These are phyloP conservation scores for Chlamydomonas incerta DNA, from an alignment of 139 green algal genomes.

Conservation along the genomic window DNA sequence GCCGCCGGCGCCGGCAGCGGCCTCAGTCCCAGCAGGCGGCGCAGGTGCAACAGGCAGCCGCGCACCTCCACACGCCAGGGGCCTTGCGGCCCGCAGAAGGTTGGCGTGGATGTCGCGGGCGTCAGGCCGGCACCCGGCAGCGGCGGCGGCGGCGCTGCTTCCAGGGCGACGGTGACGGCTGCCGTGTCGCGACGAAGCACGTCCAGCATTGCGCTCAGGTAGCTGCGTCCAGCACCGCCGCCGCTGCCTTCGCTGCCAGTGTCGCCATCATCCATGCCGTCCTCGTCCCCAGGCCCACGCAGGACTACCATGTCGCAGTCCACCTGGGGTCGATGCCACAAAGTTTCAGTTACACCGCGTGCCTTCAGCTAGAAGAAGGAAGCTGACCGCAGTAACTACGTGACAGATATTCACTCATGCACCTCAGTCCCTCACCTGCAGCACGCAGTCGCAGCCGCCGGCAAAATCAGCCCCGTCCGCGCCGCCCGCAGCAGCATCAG, in stretches of 20 bases:
- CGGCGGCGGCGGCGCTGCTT: background rate
- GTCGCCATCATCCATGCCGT: too few relatives aligned
- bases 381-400: too few relatives aligned
- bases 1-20: background rate
- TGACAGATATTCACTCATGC: too few relatives aligned
- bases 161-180: background rate
- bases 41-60: constrained; percentile 39
- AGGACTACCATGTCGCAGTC: too few relatives aligned
- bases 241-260: too few relatives aligned
- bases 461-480: too few relatives aligned
- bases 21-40: background rate
- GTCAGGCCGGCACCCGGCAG: background rate
- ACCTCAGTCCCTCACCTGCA: background rate
- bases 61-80: constrained; percentile 43
- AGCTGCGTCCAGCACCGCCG: background rate
- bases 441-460: background rate
- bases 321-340: too few relatives aligned
- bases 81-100: background rate
- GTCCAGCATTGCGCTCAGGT: background rate
- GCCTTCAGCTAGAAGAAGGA: too few relatives aligned
- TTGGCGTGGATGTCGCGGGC: background rate
- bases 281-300: too few relatives aligned
- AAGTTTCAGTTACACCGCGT: too few relatives aligned
- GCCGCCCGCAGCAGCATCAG: too few relatives aligned
- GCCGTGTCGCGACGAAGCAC: background rate